Evolutionary conservation across 306 rosid species (phyloP).

Genomic region (Corylus americana): DNA sequence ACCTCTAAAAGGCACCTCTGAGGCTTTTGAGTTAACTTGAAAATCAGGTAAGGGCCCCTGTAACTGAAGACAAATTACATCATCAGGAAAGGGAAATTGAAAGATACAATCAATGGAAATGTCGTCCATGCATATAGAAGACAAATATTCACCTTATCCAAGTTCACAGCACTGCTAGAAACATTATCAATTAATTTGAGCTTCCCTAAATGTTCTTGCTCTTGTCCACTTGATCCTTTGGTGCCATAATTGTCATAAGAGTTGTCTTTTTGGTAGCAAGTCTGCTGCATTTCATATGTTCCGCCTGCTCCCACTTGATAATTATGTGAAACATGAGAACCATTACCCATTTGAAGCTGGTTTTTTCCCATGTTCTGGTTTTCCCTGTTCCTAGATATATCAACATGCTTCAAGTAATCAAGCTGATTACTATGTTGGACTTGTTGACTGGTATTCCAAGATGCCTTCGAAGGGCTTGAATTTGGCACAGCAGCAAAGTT

Average conservation of each 20-base stretch:
- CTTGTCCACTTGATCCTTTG: conserved; percentile 30
- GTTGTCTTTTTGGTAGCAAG: conserved; percentile 35
- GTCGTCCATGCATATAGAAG: neutral
- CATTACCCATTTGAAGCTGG: conserved; percentile 32
- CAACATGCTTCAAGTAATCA: conserved; percentile 33
- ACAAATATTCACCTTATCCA: conserved; percentile 36
- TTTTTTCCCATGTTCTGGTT: conserved; percentile 25
- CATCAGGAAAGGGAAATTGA: neutral
- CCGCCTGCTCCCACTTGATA: conserved; percentile 35
- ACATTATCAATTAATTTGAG: conserved; percentile 31
- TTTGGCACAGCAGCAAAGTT: conserved; percentile 24
- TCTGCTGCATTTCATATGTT: conserved; percentile 42
- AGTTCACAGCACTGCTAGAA: conserved; percentile 22
- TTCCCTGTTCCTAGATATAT: conserved; percentile 32
- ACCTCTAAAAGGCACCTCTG: conserved; percentile 26
- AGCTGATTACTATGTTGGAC: conserved; percentile 33
- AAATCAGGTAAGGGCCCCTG: conserved; percentile 32
- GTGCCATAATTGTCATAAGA: conserved; percentile 20
- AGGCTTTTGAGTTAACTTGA: conserved; percentile 20
- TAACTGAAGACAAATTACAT: conserved; percentile 4
- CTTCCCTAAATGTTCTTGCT: conserved; percentile 32
- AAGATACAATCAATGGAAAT: conserved; percentile 4
- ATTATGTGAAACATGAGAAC: conserved; percentile 32
- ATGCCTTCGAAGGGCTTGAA: conserved; percentile 28
- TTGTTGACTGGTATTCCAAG: conserved; percentile 29